Evolutionary conservation across 306 rosid species (phyloP), one percentile per base, ranked within the genome.

Genomic region (Herpetospermum pedunculosum): DNA sequence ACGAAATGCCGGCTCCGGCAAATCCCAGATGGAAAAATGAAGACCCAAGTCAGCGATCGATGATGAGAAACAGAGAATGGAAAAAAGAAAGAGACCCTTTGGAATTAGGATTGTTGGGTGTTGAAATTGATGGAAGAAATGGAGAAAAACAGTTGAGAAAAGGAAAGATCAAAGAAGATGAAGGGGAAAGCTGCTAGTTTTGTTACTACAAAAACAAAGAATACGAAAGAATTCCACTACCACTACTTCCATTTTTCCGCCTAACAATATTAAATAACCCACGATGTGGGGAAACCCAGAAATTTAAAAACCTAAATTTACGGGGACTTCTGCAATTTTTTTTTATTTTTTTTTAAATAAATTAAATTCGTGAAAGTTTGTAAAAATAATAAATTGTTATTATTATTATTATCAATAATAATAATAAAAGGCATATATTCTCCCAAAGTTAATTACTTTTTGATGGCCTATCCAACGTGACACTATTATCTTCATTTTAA

Each of bases 91-190:
- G 37, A 62, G 44, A 16, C 19, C 23, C 50, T 10, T 40, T 68
- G 57, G 4, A 73, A 60, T 77, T 81, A 69, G 38, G 35, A 57
- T 28, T 5, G 64, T 28, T 1, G 64, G 5, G n/a, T 59, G 26
- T 13, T 25, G 40, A 70, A 70, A 70, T 70, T 70, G 58, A 70
- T 83, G 81, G 87, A 89, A 92, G 21, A 28, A 65, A 64, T 84
- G 90, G 92, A 89, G 87, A 86, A 84, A 81, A 84, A 82, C 90
- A 80, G 98, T 87, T 87, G 86, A 81, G 88, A 83, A 75, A 70
- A 76, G 38, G 77, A 65, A 82, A 70, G 75, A n/a, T n/a, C n/a
- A n/a, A n/a, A n/a, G n/a, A n/a, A n/a, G n/a, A n/a, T n/a, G n/a
- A n/a, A n/a, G 75, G 73, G 75, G 54, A 80, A 48, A 73, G 65